phyloP scores from a whole-genome alignment of 768 basidiomycete species.

The Tylopilus sp. region DNA sequence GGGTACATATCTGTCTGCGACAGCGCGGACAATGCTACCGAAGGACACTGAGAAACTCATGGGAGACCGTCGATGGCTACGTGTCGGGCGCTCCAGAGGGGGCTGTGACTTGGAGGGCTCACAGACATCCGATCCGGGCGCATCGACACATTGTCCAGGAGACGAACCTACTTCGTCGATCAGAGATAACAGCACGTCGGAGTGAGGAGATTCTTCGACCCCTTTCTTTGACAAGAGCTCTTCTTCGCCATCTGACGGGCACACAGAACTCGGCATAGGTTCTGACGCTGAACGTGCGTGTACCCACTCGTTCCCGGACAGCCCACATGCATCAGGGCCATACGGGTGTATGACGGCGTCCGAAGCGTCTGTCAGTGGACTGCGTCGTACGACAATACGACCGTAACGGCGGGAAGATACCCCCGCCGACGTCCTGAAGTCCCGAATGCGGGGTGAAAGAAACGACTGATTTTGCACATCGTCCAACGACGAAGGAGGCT shows the following conservation, averaged over 20 bases:
- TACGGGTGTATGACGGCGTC: neutral
- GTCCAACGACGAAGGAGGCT: neutral
- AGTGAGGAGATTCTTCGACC: conserved; percentile 7
- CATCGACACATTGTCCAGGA: neutral
- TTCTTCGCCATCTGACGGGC: conserved; percentile 7
- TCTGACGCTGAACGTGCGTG: conserved; percentile 12
- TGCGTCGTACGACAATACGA: neutral
- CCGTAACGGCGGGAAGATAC: conserved; percentile 19
- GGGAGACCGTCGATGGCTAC: conserved; percentile 10
- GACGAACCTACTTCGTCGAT: conserved; percentile 9
- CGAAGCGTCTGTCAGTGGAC: neutral
- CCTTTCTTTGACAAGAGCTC: conserved; percentile 2
- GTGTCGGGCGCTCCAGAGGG: neutral
- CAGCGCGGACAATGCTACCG: conserved; percentile 11
- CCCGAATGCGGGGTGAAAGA: conserved; percentile 22
- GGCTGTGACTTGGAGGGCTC: neutral
- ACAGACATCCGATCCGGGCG: neutral
- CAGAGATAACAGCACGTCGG: conserved; percentile 9
- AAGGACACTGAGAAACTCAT: conserved; percentile 16
- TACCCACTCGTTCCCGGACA: neutral
- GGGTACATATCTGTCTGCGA: conserved; percentile 13
- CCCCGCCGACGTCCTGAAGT: conserved; percentile 10
- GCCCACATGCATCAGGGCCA: neutral
- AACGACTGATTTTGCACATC: conserved; percentile 1
- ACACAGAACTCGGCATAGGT: neutral